Percentiles rank a stretch among this genome's conserved stretches.
Conservation (phyloP, 2,329 filamentous ascomycete species). For the Drechslerella coelobrocha region DNA sequence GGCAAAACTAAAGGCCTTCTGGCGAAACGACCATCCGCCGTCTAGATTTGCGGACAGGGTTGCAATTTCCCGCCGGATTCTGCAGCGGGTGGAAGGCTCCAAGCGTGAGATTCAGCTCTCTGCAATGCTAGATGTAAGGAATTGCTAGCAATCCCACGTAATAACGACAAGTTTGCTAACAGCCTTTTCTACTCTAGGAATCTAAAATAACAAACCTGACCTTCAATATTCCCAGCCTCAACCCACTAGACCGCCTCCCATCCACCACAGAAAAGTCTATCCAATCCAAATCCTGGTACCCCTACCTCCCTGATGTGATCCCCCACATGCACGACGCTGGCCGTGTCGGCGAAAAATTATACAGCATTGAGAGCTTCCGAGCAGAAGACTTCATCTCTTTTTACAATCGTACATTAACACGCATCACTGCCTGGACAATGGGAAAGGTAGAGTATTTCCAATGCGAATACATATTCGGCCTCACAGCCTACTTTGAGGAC, state of each 20-base stretch:
- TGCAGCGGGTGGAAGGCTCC: not conserved
- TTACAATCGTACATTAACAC: not conserved
- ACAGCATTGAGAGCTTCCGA: slow-evolving; percentile 1
- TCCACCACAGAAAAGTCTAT: not conserved
- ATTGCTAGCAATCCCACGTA: not conserved
- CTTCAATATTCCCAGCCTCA: not conserved
- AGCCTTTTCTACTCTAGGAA: not conserved
- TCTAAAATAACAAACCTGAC: slow-evolving; percentile 7
- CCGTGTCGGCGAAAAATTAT: not conserved
- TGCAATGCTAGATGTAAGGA: slow-evolving; percentile 10
- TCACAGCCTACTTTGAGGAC: slow-evolving; percentile 13
- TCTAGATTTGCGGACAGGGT: slow-evolving; percentile 5
- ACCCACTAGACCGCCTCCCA: not conserved
- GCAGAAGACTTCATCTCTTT: slow-evolving; percentile 1
- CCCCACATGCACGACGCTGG: not conserved
- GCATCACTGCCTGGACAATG: slow-evolving; percentile 6
- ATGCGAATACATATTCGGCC: not conserved
- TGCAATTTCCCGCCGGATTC: slow-evolving; percentile 10
- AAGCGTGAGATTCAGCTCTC: not conserved
- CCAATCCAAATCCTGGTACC: not conserved
- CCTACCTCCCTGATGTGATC: not conserved
- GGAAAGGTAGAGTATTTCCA: not conserved
- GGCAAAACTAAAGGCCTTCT: not conserved
- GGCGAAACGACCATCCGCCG: not conserved
- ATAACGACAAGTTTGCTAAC: not conserved